Percentiles rank a stretch among this genome's conserved stretches.
These are phyloP conservation scores for Urochloa ruziziensis DNA, from an alignment of 176 grass and related monocot species.

Conservation along the genomic window DNA sequence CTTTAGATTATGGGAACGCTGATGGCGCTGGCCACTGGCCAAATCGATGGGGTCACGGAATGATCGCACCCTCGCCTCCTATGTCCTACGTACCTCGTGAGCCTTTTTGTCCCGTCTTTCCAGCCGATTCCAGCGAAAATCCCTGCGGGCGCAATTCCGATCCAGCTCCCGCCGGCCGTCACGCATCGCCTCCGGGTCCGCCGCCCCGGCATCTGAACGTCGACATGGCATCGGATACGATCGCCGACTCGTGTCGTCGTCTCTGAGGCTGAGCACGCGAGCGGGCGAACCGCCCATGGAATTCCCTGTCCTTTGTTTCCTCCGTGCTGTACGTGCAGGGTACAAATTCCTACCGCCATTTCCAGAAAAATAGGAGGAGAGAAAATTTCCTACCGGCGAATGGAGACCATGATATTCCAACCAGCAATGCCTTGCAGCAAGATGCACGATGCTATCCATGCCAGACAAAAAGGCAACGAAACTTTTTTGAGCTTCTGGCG, in stretches of 20 bases:
- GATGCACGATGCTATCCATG: neutral
- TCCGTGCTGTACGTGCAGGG: neutral
- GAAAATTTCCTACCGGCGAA: neutral
- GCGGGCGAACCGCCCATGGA: neutral
- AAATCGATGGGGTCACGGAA: constrained; percentile 1
- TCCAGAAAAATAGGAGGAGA: neutral
- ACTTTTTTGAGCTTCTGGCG: neutral
- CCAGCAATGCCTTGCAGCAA: neutral
- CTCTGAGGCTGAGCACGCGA: neutral
- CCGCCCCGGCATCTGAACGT: too few relatives aligned
- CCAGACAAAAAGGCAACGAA: neutral
- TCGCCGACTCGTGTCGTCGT: neutral
- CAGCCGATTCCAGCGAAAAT: neutral
- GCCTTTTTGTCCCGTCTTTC: constrained; percentile 23
- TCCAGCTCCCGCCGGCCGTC: too few relatives aligned
- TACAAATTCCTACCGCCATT: neutral
- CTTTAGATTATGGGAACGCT: constrained; percentile 20
- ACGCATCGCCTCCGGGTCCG: neutral
- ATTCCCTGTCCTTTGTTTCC: neutral
- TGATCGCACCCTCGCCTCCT: neutral
- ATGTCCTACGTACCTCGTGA: neutral
- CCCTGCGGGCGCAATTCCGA: neutral
- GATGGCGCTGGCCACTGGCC: neutral
- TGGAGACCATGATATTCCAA: neutral
- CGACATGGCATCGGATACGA: neutral